These are phyloP conservation scores for Solioccasus polychromus DNA, from an alignment of 768 basidiomycete genomes.

Conservation along the genomic window DNA sequence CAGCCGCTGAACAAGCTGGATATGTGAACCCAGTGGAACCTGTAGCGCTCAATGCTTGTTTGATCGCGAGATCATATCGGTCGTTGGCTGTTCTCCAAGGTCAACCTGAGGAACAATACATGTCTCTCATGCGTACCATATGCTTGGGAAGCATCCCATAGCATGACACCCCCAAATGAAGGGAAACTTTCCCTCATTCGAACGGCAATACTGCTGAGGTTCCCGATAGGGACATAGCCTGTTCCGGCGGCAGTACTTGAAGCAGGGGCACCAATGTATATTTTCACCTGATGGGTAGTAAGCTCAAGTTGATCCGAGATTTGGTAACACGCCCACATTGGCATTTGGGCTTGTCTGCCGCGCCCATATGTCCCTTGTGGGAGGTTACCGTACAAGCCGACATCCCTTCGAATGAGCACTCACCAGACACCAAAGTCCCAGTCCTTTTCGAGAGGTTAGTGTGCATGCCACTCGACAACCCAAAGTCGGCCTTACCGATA, in stretches of 20 bases:
- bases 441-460: constrained; percentile 34
- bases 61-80: constrained; percentile 58
- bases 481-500: constrained; percentile 41
- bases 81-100: constrained; percentile 43
- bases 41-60: constrained; percentile 54
- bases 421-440: constrained; percentile 40
- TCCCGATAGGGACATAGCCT: constrained; percentile 35
- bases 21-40: constrained; percentile 70
- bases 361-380: constrained; percentile 45
- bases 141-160: constrained; percentile 46
- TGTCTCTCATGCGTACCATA: constrained; percentile 16
- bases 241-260: constrained; percentile 40
- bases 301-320: neutral
- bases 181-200: constrained; percentile 38
- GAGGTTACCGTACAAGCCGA: constrained; percentile 6
- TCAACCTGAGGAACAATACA: constrained; percentile 2
- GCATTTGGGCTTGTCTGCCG: constrained; percentile 38
- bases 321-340: constrained; percentile 28
- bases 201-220: constrained; percentile 33
- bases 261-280: constrained; percentile 43
- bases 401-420: constrained; percentile 2
- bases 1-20: constrained; percentile 56
- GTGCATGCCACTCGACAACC: neutral
- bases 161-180: constrained; percentile 44
- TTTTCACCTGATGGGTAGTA: constrained; percentile 30